Conservation (phyloP, 768 basidiomycete species). For the Nidularia sp. region DNA sequence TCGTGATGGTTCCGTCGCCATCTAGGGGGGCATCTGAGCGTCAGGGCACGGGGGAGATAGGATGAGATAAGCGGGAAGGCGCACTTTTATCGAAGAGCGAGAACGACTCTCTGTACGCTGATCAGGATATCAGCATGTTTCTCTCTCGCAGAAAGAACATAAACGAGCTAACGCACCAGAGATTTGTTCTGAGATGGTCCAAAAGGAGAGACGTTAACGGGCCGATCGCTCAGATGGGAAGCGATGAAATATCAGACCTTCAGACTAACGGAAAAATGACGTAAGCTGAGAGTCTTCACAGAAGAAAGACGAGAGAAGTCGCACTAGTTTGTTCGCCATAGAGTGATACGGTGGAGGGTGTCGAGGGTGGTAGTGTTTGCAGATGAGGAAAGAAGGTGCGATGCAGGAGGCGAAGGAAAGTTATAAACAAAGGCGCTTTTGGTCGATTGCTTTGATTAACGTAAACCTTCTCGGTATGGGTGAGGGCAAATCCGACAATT, state of each 20-base stretch:
- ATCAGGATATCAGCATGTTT: too few species aligned
- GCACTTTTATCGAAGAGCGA: slow-evolving; percentile 82
- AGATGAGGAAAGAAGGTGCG: not conserved
- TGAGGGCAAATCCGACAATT: too few species aligned
- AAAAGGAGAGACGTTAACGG: not conserved
- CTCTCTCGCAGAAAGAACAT: not conserved
- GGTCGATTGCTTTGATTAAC: too few species aligned
- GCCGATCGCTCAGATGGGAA: not conserved
- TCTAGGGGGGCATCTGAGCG: slow-evolving; percentile 35
- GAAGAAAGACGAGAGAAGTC: not conserved
- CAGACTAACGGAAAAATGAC: not conserved
- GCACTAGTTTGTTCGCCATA: not conserved
- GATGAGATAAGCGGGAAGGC: slow-evolving; percentile 12
- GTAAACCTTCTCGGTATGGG: too few species aligned
- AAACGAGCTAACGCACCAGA: slow-evolving; percentile 45
- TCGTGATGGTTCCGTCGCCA: slow-evolving; percentile 89
- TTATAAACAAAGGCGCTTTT: not conserved
- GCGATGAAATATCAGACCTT: not conserved
- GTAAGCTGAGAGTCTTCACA: not conserved
- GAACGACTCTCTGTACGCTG: slow-evolving; percentile 91
- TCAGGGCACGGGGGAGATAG: not conserved
- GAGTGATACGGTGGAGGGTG: not conserved
- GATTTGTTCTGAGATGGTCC: slow-evolving; percentile 57
- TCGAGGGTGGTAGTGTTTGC: not conserved
- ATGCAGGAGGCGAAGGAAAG: not conserved